Evolutionary conservation across 495 filamentous ascomycete genomes (phyloP), one percentile per base, ranked within the genome.

Genomic region (Hypoxylon cercidicola): DNA sequence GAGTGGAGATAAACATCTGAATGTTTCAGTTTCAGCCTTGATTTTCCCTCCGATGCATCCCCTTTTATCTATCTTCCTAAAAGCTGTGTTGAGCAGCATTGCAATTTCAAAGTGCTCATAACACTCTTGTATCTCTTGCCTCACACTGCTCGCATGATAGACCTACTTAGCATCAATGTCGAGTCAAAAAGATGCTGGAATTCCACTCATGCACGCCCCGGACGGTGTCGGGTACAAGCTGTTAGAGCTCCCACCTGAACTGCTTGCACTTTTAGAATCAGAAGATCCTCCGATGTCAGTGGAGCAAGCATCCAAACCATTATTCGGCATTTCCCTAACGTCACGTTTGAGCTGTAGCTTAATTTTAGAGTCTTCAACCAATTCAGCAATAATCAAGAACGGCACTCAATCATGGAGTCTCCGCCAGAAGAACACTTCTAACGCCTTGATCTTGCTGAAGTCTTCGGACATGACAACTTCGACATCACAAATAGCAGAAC

Each of bases 401-500:
- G 74, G 84, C 2, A 77, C 80, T 13, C 81, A 87, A 71, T 93
- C 89, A 16, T 97, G 89, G 80, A 87, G 87, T 28, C 81, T 97
- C 49, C 91, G 91, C 16, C 92, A 97, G 75, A 93, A 97, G 62
- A 92, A 94, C 70, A 94, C 93, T 0, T 97, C 93, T 13, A 97
- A 97, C 72, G 89, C 89, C 5, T 77, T 97, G 34, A 90, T 92
- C 74, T 72, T 97, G 7, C 79, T 92, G 23, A 74, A 80, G 25
- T 83, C 91, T 16, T 72, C 65, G 4, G 60, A 60, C 13, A 45
- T 55, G 15, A 59, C 50, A 45, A 37, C 37, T 41, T 46, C 48
- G 32, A 52, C 60, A 7, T 45, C 43, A 25, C 62, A 69, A 12
- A 70, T 74, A 6, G 70, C 84, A n/a, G 68, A 74, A 15, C 54